phyloP scores from a whole-genome alignment of 805 yeast species.

The Metschnikowia chrysomelidarum region DNA sequence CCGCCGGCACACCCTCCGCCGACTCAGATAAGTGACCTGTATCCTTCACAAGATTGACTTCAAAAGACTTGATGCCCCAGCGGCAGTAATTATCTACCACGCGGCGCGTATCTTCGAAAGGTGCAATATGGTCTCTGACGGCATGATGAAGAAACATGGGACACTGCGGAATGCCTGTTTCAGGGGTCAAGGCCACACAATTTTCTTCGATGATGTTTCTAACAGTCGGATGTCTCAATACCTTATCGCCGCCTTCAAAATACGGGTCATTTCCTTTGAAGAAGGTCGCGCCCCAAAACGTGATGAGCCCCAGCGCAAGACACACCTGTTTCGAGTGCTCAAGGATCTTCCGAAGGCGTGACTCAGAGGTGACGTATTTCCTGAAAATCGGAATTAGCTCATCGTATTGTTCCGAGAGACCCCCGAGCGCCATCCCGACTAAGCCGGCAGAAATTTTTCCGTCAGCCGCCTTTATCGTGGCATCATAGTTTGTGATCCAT shows the following conservation, averaged over 20 bases:
- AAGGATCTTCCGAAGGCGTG: neutral
- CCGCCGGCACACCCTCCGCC: conserved; percentile 16
- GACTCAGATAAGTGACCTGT: conserved; percentile 29
- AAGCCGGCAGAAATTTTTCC: conserved; percentile 32
- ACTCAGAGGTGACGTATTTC: conserved; percentile 1
- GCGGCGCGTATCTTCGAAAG: conserved; percentile 17
- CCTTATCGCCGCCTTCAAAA: conserved; percentile 5
- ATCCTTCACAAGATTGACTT: conserved; percentile 25
- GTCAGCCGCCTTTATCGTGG: conserved; percentile 25
- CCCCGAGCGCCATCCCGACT: conserved; percentile 28
- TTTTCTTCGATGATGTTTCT: conserved; percentile 7
- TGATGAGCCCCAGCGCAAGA: conserved; percentile 5
- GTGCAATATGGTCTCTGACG: conserved; percentile 24
- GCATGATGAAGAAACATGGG: conserved; percentile 29
- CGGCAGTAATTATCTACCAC: conserved; percentile 30
- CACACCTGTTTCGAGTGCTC: conserved; percentile 5
- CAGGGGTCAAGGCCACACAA: conserved; percentile 7
- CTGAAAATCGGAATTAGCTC: conserved; percentile 12
- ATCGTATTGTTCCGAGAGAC: conserved; percentile 34
- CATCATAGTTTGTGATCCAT: conserved; percentile 33
- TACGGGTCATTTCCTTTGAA: conserved; percentile 10
- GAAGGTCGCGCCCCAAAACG: conserved; percentile 6
- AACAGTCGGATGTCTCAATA: conserved; percentile 5
- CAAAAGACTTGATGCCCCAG: conserved; percentile 28
- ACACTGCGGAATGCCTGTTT: conserved; percentile 20